phyloP scores from a whole-genome alignment of 345 rosid species.

The Capsella bursapastoris region DNA sequence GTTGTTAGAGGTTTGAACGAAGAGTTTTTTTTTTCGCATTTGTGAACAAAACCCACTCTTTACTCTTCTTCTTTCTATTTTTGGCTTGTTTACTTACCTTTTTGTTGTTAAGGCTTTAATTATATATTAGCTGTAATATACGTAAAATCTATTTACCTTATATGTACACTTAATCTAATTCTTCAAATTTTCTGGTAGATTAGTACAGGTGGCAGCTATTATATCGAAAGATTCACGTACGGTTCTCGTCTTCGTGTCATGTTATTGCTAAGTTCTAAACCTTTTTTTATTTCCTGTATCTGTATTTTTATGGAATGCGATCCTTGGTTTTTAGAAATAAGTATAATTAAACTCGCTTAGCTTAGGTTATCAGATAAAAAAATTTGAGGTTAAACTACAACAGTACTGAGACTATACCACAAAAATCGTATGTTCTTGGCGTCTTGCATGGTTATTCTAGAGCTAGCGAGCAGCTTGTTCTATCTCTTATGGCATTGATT shows the following conservation, averaged over 20 bases:
- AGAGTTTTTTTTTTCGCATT: constrained; percentile 17
- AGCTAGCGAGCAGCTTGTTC: too few species aligned
- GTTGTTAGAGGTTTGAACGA: constrained; percentile 15
- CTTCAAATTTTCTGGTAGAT: neutral
- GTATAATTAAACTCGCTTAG: too few species aligned
- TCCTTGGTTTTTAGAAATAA: neutral
- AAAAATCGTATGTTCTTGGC: too few species aligned
- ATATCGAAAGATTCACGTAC: neutral
- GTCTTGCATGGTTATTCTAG: too few species aligned
- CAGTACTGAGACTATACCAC: too few species aligned
- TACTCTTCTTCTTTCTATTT: constrained; percentile 26
- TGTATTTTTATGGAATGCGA: neutral
- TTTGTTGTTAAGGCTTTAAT: neutral
- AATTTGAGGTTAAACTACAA: neutral
- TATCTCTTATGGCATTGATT: too few species aligned
- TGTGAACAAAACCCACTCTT: constrained; percentile 15
- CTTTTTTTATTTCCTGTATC: neutral
- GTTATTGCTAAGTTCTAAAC: neutral
- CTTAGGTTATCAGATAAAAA: neutral
- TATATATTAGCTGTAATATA: constrained; percentile 27
- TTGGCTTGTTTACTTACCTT: constrained; percentile 17
- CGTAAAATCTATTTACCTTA: constrained; percentile 5
- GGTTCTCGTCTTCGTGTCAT: neutral
- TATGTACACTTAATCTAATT: constrained; percentile 1
- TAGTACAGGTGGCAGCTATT: constrained; percentile 23